These are phyloP conservation scores for Cyclanthera cordifolia DNA, from an alignment of 306 rosid genomes.

Conservation along the genomic window DNA sequence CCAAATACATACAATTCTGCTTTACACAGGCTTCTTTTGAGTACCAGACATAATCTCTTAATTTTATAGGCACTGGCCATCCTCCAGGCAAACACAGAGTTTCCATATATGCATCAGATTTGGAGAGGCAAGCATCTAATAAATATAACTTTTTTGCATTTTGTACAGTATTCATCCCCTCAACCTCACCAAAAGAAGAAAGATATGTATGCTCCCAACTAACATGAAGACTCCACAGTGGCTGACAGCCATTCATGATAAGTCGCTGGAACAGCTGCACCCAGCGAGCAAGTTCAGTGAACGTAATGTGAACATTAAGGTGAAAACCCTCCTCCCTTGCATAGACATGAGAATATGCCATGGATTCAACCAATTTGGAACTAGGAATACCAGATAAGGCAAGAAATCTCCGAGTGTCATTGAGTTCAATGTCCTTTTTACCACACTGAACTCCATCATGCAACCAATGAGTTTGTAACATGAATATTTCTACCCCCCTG, in stretches of 20 bases:
- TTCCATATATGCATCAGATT: conserved; percentile 23
- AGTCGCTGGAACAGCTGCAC: conserved; percentile 68
- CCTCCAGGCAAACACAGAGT: conserved; percentile 63
- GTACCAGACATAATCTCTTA: conserved; percentile 47
- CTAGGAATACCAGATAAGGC: conserved; percentile 53
- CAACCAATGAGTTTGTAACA: conserved; percentile 73
- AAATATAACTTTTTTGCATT: conserved; percentile 41
- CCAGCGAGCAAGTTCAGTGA: conserved; percentile 87
- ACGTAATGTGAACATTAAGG: conserved; percentile 35
- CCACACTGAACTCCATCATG: conserved; percentile 27
- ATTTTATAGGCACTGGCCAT: conserved; percentile 56
- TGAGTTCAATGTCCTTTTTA: conserved; percentile 30
- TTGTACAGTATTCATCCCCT: conserved; percentile 34
- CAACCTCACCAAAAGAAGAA: conserved; percentile 56
- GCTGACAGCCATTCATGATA: conserved; percentile 51
- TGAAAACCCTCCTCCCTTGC: conserved; percentile 53
- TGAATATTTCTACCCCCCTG: conserved; percentile 86
- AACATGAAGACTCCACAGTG: conserved; percentile 63
- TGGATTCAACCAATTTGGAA: conserved; percentile 44
- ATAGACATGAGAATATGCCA: conserved; percentile 65
- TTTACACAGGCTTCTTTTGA: conserved; percentile 47
- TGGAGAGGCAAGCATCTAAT: conserved; percentile 21
- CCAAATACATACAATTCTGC: conserved; percentile 68
- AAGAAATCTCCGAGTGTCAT: conserved; percentile 58
- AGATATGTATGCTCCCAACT: conserved; percentile 88